Evolutionary conservation across 345 rosid genomes (phyloP), one percentile per base, ranked within the genome.

Genomic region (Euphorbia lathyris): DNA sequence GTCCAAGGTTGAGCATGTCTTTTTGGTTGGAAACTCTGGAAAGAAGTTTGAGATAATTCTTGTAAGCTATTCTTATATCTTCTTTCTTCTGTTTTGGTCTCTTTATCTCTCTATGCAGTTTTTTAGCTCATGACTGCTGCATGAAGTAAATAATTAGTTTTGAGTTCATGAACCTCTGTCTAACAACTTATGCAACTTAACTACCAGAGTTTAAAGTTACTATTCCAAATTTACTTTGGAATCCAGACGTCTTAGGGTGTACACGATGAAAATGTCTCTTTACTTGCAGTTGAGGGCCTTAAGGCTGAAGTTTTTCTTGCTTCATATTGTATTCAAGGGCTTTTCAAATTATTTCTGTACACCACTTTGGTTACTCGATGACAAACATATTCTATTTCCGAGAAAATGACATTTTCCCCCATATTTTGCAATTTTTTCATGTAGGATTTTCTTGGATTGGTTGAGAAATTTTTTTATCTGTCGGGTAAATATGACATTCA

Each of bases 361-460:
- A 26, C 52, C 34, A 9, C 5, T 62, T 32, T n/a, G 20, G 22
- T 63, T 63, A 23, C 20, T 63, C 57, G 58, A 36, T 17, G 40
- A 45, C 29, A 17, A 45, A 34, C 38, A 34, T 7, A 34, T 34
- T 34, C 38, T 34, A 34, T 34, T 3, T 34, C 38, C 7, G 38
- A n/a, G n/a, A 40, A 5, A 9, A 5, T 40, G 7, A 9, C 9
- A 40, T 40, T 40, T 51, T 51, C 17, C 58, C 52, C 63, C 9
- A 71, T 59, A 20, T 29, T 50, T 10, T 48, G 55, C 43, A 56
- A 23, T 26, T 26, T 71, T 72, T 19, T 72, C 57, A 36, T 77
- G 79, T 58, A 96, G 99, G 97, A 92, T 84, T 92, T 96, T 77
- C 95, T 96, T 25, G 89, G 96, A 64, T 78, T 90, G 77, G 97